A percentile compares a stretch with the other conserved stretches of the same genome.
Conservation (phyloP, 345 rosid genomes). For the Brassica juncea region DNA sequence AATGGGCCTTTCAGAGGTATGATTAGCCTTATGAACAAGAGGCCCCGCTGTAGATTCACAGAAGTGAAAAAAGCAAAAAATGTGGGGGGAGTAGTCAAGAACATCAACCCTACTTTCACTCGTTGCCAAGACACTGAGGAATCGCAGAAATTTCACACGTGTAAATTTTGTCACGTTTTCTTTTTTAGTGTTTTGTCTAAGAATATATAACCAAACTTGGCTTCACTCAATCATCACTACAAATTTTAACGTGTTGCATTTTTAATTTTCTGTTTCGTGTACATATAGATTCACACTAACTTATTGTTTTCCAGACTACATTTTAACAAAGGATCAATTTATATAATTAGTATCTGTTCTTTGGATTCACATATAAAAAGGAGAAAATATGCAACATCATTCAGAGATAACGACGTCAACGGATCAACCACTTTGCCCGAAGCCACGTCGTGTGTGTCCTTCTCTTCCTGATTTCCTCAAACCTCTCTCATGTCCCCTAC, state of each 20-base stretch:
- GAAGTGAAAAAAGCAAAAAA: constrained; percentile 31
- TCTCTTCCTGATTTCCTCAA: constrained; percentile 63
- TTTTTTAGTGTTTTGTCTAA: neutral
- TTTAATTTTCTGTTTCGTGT: neutral
- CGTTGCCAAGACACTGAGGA: constrained; percentile 44
- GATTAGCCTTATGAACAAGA: neutral
- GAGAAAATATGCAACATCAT: constrained; percentile 50
- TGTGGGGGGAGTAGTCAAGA: constrained; percentile 40
- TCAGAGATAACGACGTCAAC: constrained; percentile 30
- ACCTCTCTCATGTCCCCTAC: constrained; percentile 57
- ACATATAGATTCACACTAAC: neutral
- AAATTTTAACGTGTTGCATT: constrained; percentile 12
- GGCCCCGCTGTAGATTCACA: neutral
- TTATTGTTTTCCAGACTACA: constrained; percentile 7
- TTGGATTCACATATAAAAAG: neutral
- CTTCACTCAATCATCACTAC: constrained; percentile 41
- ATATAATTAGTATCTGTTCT: constrained; percentile 1
- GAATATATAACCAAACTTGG: constrained; percentile 28
- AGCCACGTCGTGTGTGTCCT: constrained; percentile 65
- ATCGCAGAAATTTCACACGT: constrained; percentile 25
- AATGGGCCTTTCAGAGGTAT: neutral
- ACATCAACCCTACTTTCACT: constrained; percentile 48
- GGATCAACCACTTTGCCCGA: constrained; percentile 61
- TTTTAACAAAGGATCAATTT: neutral
- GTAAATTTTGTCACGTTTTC: constrained; percentile 11